These are phyloP conservation scores for Pseudocercospora fuligena DNA, from an alignment of 2,329 filamentous ascomycete species.

Conservation along the genomic window DNA sequence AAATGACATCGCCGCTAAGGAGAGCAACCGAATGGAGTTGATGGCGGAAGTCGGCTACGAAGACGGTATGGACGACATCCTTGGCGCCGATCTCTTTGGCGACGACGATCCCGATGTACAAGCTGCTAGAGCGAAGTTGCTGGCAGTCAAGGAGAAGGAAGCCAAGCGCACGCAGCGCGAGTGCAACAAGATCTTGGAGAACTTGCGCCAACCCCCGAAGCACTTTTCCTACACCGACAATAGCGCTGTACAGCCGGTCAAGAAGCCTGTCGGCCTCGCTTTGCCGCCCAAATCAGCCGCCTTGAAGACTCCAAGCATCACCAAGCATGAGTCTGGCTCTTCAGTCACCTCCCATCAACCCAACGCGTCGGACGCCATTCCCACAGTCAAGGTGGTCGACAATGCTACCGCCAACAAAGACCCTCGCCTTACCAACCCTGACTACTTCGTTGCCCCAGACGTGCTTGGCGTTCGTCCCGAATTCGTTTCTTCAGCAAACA, in stretches of 20 bases:
- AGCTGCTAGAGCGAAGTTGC: background rate
- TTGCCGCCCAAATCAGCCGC: background rate
- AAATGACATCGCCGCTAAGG: background rate
- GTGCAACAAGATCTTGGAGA: background rate
- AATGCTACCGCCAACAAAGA: background rate
- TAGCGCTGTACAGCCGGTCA: background rate
- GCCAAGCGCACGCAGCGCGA: background rate
- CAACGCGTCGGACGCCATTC: background rate
- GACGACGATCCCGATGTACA: background rate
- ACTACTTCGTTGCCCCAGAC: background rate
- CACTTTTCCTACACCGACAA: background rate
- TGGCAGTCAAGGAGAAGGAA: background rate
- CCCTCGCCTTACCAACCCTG: background rate
- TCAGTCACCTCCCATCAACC: background rate
- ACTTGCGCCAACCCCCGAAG: background rate
- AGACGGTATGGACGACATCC: background rate
- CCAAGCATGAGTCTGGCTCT: background rate
- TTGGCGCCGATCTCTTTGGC: background rate
- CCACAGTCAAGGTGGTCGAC: background rate
- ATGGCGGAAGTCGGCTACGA: background rate
- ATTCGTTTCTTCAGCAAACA: background rate
- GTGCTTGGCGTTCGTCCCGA: background rate
- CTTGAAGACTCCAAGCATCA: background rate
- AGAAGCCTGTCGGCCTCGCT: background rate
- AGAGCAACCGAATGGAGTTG: background rate